These are phyloP conservation scores for Hemerocallis citrina DNA, from an alignment of 106 monocot species.

Conservation along the genomic window DNA sequence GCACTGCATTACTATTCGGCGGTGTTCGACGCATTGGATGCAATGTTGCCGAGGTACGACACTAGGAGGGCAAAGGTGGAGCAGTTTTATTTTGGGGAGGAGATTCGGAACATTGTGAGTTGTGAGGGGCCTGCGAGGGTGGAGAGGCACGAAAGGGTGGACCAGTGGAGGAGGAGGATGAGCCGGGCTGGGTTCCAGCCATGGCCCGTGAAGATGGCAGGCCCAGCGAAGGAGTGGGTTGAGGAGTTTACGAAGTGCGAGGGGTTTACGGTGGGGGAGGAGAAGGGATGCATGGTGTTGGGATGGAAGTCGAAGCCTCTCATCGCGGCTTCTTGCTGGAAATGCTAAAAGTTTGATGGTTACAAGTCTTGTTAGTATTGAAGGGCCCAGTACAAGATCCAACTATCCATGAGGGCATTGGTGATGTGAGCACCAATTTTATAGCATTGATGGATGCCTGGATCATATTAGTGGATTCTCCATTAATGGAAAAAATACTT, in stretches of 20 bases:
- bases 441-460: too few species aligned
- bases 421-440: too few species aligned
- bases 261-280: slow-evolving; percentile 1
- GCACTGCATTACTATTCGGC: background rate
- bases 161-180: slow-evolving; percentile 4
- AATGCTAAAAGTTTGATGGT: too few species aligned
- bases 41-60: background rate
- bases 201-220: background rate
- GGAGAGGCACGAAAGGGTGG: slow-evolving; percentile 7
- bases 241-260: background rate
- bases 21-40: background rate
- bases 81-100: slow-evolving; percentile 2
- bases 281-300: background rate
- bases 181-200: slow-evolving; percentile 1
- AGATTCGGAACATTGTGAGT: slow-evolving; percentile 3
- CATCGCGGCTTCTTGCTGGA: slow-evolving; percentile 6
- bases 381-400: too few species aligned
- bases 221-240: background rate
- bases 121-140: slow-evolving; percentile 8
- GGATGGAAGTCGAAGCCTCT: slow-evolving; percentile 10
- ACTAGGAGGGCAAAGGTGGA: background rate
- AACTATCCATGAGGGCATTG: too few species aligned
- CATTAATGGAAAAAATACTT: too few species aligned
- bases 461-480: too few species aligned
- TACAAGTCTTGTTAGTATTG: too few species aligned